Percentiles rank a stretch among this genome's conserved stretches.
Evolutionary conservation across 2,329 filamentous ascomycete genomes (phyloP).

Genomic region (Byssochlamys sp.): DNA sequence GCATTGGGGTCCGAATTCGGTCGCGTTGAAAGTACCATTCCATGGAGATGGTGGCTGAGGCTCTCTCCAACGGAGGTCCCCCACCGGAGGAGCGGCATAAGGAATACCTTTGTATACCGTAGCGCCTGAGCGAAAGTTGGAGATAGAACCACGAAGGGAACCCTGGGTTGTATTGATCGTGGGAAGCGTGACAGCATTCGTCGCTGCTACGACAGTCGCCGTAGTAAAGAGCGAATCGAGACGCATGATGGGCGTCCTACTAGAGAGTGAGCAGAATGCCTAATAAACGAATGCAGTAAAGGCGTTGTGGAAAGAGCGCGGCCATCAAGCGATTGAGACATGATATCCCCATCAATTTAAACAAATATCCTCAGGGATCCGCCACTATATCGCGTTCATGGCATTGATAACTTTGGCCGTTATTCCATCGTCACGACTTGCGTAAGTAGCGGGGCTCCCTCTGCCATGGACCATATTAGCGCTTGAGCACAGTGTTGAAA

Average conservation of each 20-base stretch:
- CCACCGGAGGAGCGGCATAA: slow-evolving; percentile 5
- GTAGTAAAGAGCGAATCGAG: background rate
- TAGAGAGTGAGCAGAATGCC: background rate
- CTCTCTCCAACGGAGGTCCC: background rate
- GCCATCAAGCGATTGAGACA: background rate
- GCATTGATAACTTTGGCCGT: background rate
- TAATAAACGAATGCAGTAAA: background rate
- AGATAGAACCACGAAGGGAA: slow-evolving; percentile 14
- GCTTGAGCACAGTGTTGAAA: background rate
- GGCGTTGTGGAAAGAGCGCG: background rate
- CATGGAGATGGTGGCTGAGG: background rate
- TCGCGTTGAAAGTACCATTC: slow-evolving; percentile 9
- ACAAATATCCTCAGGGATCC: background rate
- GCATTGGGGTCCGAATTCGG: slow-evolving; percentile 14
- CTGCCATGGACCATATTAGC: background rate
- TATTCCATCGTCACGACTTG: background rate
- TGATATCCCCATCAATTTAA: background rate
- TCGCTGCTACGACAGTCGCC: background rate
- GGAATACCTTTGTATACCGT: slow-evolving; percentile 18
- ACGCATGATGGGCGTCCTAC: background rate
- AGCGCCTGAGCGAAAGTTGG: slow-evolving; percentile 13
- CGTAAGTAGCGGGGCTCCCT: background rate
- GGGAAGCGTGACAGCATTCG: background rate
- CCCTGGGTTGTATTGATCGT: slow-evolving; percentile 8
- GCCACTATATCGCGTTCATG: background rate